Percentiles rank a stretch among this genome's conserved stretches.
phyloP scores from a whole-genome alignment of 2,329 filamentous ascomycete genomes.

The Chrysosporium queenslandicum region DNA sequence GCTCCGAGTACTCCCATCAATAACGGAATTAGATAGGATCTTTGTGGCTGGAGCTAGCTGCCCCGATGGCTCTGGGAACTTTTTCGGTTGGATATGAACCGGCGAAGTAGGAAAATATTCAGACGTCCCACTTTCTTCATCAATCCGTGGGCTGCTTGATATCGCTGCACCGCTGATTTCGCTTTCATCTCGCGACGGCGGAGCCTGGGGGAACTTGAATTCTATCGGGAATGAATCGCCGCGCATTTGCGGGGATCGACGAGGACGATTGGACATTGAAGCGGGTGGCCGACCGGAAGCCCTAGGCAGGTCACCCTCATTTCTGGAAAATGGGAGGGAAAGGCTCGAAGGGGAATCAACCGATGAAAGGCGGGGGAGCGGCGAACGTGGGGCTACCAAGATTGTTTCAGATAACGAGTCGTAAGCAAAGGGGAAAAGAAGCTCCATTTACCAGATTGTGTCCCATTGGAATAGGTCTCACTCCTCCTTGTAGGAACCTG shows the following conservation, averaged over 20 bases:
- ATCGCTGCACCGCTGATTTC: neutral
- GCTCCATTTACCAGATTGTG: slow-evolving; percentile 33
- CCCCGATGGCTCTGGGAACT: slow-evolving; percentile 19
- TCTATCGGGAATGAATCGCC: slow-evolving; percentile 33
- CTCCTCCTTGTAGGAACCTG: slow-evolving; percentile 55
- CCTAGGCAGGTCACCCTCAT: slow-evolving; percentile 24
- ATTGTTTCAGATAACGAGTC: neutral
- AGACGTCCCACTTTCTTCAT: neutral
- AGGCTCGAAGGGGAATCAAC: slow-evolving; percentile 26
- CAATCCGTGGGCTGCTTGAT: neutral
- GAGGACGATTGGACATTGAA: slow-evolving; percentile 7
- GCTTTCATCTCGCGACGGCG: slow-evolving; percentile 23
- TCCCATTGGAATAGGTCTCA: slow-evolving; percentile 33
- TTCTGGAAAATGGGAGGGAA: slow-evolving; percentile 24
- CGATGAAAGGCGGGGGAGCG: slow-evolving; percentile 26
- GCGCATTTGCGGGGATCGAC: slow-evolving; percentile 18
- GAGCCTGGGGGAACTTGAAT: slow-evolving; percentile 49
- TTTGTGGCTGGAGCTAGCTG: slow-evolving; percentile 32
- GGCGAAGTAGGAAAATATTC: neutral
- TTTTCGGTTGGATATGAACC: slow-evolving; percentile 18
- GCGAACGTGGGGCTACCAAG: slow-evolving; percentile 26
- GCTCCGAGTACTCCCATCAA: slow-evolving; percentile 66
- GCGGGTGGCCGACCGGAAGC: slow-evolving; percentile 25
- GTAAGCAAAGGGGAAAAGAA: neutral
- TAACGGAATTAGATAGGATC: slow-evolving; percentile 41